Evolutionary conservation across 202 grass and related monocot genomes (phyloP).

Genomic region (Zizania palustris): DNA sequence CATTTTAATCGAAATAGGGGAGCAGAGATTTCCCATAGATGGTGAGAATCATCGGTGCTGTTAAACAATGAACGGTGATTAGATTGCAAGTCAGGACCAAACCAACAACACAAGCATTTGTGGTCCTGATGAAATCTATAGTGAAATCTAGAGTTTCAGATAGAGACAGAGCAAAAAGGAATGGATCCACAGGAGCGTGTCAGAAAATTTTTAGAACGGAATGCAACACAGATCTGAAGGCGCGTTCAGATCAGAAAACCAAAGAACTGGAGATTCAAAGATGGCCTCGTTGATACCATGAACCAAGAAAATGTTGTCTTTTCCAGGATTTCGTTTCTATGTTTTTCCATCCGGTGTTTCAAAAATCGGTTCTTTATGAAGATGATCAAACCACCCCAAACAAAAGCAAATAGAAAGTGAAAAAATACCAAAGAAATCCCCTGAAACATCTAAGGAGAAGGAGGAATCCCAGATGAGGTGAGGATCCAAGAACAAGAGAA

Average conservation of each 20-base stretch:
- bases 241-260: not conserved
- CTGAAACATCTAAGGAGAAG: not conserved
- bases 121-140: slow-evolving; percentile 55
- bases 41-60: not conserved
- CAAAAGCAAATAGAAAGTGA: not conserved
- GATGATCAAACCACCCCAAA: not conserved
- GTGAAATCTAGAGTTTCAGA: slow-evolving; percentile 43
- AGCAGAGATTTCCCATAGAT: not conserved
- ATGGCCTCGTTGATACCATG: not conserved
- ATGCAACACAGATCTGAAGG: slow-evolving; percentile 51
- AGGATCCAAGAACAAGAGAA: slow-evolving; percentile 57
- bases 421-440: too few species aligned
- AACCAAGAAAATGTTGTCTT: not conserved
- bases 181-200: slow-evolving; percentile 35
- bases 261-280: slow-evolving; percentile 13
- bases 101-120: not conserved
- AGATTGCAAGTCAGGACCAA: slow-evolving; percentile 8
- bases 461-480: slow-evolving; percentile 16
- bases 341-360: not conserved
- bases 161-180: slow-evolving; percentile 37
- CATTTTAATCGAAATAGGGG: too few species aligned
- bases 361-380: slow-evolving; percentile 12
- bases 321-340: not conserved
- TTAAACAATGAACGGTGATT: not conserved
- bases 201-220: slow-evolving; percentile 35